Evolutionary conservation across 2,329 filamentous ascomycete species (phyloP).

Genomic region (Fusarium xyrophilum): DNA sequence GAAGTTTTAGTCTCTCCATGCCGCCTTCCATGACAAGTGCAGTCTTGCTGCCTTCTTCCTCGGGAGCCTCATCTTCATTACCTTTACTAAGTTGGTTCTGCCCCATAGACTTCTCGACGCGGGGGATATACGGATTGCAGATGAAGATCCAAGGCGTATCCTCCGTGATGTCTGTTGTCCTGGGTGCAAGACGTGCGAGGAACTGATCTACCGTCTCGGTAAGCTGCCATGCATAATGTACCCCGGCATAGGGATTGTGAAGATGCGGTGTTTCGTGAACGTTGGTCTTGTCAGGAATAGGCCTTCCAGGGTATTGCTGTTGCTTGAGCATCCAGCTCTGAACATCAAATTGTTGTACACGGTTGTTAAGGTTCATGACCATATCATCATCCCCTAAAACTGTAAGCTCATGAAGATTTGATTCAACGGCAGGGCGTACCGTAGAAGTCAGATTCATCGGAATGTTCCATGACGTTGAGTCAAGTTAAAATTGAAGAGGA

Average conservation of each 20-base stretch:
- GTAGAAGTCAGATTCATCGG: constrained; percentile 64
- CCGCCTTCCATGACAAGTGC: constrained; percentile 61
- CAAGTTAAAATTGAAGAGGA: background rate
- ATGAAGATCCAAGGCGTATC: constrained; percentile 75
- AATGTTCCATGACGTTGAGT: constrained; percentile 45
- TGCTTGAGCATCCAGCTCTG: constrained; percentile 52
- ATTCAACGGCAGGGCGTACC: constrained; percentile 46
- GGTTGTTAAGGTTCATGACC: constrained; percentile 55
- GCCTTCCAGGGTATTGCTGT: constrained; percentile 38
- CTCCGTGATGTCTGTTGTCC: constrained; percentile 58
- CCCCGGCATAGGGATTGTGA: constrained; percentile 66
- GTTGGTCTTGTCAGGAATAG: constrained; percentile 33
- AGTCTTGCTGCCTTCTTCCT: constrained; percentile 55
- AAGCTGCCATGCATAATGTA: constrained; percentile 65
- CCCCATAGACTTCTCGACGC: constrained; percentile 45
- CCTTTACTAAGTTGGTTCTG: constrained; percentile 50
- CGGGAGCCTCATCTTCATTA: constrained; percentile 58
- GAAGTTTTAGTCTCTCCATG: constrained; percentile 55
- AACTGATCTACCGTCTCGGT: constrained; percentile 71
- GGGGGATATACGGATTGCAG: constrained; percentile 65
- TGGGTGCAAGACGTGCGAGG: constrained; percentile 70
- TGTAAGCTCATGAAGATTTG: constrained; percentile 15
- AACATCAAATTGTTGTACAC: constrained; percentile 59
- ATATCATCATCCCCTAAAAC: constrained; percentile 61
- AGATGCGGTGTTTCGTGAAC: constrained; percentile 44